Base-by-base conservation (phyloP, 306 rosid species). In the Prunus padus region DNA sequence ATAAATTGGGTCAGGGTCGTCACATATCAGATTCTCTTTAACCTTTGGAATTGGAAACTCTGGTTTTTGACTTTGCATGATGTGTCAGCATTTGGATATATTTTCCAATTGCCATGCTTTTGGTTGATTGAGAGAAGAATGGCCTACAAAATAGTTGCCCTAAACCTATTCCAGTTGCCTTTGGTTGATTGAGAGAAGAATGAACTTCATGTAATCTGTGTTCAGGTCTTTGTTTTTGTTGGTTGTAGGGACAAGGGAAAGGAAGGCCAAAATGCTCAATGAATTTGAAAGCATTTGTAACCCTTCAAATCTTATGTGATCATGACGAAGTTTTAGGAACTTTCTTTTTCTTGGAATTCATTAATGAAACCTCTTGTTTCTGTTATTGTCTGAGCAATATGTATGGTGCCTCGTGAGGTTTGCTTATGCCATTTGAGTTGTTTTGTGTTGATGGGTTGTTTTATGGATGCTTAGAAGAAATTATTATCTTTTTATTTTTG, bases 181-280 rank as follows among this genome's bases (percentile, higher is more conserved):
- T 67, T 37, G n/a, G n/a, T n/a, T n/a, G n/a, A n/a, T n/a, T n/a
- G n/a, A n/a, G n/a, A n/a, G n/a, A n/a, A n/a, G n/a, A n/a, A n/a
- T n/a, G n/a, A n/a, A n/a, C n/a, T n/a, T 63, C 47, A 80, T 85
- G 85, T 84, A 89, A 5, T 45, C 19, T 55, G 52, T 62, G 65
- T 33, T 82, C 62, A 73, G 85, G 25, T 1, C 10, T 65, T 78
- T 59, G 30, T 31, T 20, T 69, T 71, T 40, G 69, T 63, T 73
- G 55, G 19, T 64, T 57, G 63, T 66, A 66, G 68, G 62, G 12
- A 23, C 9, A 54, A 52, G 23, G 11, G 1, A 18, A 5, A 51
- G 5, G 64, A 60, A 67, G 69, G 8, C 23, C 1, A 22, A 4
- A 46, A 23, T 2, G 14, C 42, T 12, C 20, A 45, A 9, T 33